Conservation (phyloP, 192 early-diverging fungal species). For the Rhizoclosmatium sp. region DNA sequence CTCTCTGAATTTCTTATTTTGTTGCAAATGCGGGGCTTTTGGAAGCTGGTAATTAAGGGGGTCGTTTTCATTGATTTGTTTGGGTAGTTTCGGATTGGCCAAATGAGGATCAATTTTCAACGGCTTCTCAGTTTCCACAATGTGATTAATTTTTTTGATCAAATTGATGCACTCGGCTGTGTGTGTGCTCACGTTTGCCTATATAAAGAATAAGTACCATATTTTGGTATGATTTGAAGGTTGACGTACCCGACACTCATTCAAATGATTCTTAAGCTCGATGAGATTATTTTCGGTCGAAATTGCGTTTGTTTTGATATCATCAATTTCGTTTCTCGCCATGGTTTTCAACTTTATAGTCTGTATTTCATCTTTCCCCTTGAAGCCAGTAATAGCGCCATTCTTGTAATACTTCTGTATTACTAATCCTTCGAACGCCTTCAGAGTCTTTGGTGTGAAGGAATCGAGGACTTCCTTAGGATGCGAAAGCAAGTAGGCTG, state of each 20-base stretch:
- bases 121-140: conserved; percentile 6
- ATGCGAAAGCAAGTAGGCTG: not conserved
- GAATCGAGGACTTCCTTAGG: conserved; percentile 17
- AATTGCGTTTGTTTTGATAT: not conserved
- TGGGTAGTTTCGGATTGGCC: conserved; percentile 11
- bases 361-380: conserved; percentile 31
- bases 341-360: conserved; percentile 21
- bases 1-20: conserved; percentile 11
- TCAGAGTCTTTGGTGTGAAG: conserved; percentile 17
- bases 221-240: not conserved
- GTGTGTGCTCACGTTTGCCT: conserved; percentile 2
- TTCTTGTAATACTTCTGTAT: conserved; percentile 29
- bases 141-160: conserved; percentile 11
- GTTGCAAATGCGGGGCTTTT: conserved; percentile 6
- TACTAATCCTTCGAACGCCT: conserved; percentile 27
- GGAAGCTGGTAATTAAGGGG: conserved; percentile 26
- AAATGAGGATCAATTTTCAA: conserved; percentile 14
- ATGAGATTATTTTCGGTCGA: conserved; percentile 31
- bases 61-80: not conserved
- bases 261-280: not conserved
- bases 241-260: conserved; percentile 9
- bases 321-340: conserved; percentile 27
- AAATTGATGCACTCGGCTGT: conserved; percentile 12
- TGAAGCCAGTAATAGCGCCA: conserved; percentile 24
- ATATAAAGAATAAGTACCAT: not conserved